Evolutionary conservation across 2,329 filamentous ascomycete genomes (phyloP).

Genomic region (Neopestalotiopsis sp.): DNA sequence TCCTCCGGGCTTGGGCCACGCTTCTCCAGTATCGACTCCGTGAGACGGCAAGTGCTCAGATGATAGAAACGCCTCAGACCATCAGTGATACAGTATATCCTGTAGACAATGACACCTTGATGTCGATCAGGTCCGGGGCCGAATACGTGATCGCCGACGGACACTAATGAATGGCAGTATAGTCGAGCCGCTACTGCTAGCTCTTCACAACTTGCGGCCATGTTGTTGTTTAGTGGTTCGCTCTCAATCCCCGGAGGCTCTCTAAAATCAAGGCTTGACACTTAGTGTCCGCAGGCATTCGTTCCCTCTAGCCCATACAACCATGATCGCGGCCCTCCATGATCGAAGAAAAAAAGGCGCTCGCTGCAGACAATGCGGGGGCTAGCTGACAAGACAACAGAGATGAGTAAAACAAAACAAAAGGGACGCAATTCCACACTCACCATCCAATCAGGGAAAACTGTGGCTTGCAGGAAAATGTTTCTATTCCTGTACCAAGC

Average conservation of each 20-base stretch:
- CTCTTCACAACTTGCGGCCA: not conserved
- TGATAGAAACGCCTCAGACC: not conserved
- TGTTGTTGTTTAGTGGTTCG: not conserved
- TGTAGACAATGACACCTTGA: not conserved
- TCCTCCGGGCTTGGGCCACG: too few relatives aligned
- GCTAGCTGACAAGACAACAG: not conserved
- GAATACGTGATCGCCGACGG: not conserved
- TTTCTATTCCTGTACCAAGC: constrained; percentile 1
- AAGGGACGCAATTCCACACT: not conserved
- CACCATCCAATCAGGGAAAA: not conserved
- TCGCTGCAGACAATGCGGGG: not conserved
- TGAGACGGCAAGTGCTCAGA: not conserved
- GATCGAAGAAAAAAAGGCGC: not conserved
- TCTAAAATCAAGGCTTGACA: not conserved
- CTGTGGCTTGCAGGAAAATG: not conserved
- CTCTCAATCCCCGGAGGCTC: not conserved
- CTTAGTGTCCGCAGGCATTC: not conserved
- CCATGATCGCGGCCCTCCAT: not conserved
- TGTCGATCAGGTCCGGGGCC: not conserved
- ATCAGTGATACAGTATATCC: not conserved
- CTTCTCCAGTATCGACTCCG: not conserved
- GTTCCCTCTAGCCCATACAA: not conserved
- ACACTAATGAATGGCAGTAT: not conserved
- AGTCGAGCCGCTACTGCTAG: not conserved
- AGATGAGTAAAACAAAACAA: not conserved